phyloP scores from a whole-genome alignment of 1,284 basidiomycete genomes.

The Sutorius eximius region DNA sequence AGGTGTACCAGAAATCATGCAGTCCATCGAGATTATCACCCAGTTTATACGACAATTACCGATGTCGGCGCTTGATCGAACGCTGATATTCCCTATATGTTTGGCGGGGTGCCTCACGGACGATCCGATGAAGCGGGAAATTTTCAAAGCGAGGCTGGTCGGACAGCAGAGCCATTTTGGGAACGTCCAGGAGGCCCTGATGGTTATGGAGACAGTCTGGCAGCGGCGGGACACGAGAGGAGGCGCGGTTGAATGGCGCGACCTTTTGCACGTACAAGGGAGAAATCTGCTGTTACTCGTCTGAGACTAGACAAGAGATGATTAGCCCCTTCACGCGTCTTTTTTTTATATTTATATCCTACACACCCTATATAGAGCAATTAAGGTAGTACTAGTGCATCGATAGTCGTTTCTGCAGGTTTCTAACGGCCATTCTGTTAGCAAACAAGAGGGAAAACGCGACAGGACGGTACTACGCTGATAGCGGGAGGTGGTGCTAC shows the following conservation, averaged over 20 bases:
- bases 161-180: conserved; percentile 59
- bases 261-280: conserved; percentile 42
- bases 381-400: conserved; percentile 16
- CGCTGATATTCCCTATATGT: conserved; percentile 68
- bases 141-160: conserved; percentile 58
- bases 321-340: conserved; percentile 2
- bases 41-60: conserved; percentile 54
- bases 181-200: conserved; percentile 58
- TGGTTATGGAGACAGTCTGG: conserved; percentile 68
- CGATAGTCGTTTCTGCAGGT: conserved; percentile 18
- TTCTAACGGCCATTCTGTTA: conserved; percentile 15
- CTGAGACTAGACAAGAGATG: conserved; percentile 16
- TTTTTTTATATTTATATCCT: conserved; percentile 17
- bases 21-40: conserved; percentile 54
- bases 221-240: conserved; percentile 56
- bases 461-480: too few relatives aligned
- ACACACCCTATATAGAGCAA: conserved; percentile 22
- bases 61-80: conserved; percentile 60
- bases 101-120: conserved; percentile 72
- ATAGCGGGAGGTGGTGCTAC: too few relatives aligned
- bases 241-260: conserved; percentile 60
- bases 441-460: neutral
- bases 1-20: conserved; percentile 74
- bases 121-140: conserved; percentile 56
- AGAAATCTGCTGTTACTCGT: conserved; percentile 33